phyloP scores from a whole-genome alignment of 225 moss, liverwort and hornwort species.

The Rhytidiadelphus loreus region DNA sequence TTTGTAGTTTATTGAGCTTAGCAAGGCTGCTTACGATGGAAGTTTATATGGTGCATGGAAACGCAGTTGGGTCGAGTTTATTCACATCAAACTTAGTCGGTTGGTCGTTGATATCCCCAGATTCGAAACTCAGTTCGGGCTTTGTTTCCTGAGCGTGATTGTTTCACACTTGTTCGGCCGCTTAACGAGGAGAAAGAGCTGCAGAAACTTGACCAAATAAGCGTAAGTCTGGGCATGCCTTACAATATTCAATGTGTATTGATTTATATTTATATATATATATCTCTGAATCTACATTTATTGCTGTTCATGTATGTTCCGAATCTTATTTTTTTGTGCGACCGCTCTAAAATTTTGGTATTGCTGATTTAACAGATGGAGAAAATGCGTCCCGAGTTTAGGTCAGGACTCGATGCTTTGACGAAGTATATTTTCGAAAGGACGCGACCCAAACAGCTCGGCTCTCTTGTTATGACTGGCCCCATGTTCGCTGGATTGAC shows the following conservation, averaged over 20 bases:
- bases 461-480: constrained; percentile 82
- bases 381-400: constrained; percentile 77
- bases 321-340: not conserved
- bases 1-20: not conserved
- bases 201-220: constrained; percentile 77
- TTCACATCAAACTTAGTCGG: not conserved
- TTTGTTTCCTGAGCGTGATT: constrained; percentile 81
- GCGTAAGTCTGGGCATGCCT: constrained; percentile 16
- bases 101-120: constrained; percentile 19
- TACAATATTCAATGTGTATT: too few species aligned
- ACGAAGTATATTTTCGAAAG: constrained; percentile 73
- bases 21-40: not conserved
- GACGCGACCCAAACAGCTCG: constrained; percentile 73
- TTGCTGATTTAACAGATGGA: constrained; percentile 52
- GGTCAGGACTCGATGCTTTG: constrained; percentile 63
- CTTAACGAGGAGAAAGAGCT: constrained; percentile 81
- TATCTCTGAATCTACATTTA: not conserved
- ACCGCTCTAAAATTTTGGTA: not conserved
- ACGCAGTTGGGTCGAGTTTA: not conserved
- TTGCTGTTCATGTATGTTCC: not conserved
- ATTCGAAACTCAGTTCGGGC: constrained; percentile 83
- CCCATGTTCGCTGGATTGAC: constrained; percentile 88
- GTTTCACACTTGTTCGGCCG: constrained; percentile 83
- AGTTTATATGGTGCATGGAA: not conserved
- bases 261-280: too few species aligned